A percentile compares a stretch with the other conserved stretches of the same genome.
phyloP scores from a whole-genome alignment of 345 rosid genomes.

The Camelina laxa region DNA sequence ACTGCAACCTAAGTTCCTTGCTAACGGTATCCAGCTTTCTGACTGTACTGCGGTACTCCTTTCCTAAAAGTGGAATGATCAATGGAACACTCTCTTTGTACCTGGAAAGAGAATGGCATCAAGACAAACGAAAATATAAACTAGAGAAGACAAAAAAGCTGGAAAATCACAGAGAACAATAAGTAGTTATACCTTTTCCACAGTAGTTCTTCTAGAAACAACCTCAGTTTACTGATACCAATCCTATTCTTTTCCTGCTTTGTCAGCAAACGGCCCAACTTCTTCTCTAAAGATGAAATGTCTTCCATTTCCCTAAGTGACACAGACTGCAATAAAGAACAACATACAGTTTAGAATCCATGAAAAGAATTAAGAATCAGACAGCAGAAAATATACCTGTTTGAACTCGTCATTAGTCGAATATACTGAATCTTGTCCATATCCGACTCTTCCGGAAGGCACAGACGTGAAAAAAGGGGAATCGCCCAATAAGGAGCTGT shows the following conservation, averaged over 20 bases:
- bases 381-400: conserved; percentile 58
- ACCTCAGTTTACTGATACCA: conserved; percentile 88
- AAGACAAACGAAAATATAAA: conserved; percentile 20
- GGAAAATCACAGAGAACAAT: conserved; percentile 23
- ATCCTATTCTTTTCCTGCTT: conserved; percentile 78
- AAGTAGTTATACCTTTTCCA: conserved; percentile 66
- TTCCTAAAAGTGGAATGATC: conserved; percentile 91
- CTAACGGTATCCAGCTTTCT: conserved; percentile 73
- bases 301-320: conserved; percentile 77
- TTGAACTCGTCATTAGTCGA: conserved; percentile 85
- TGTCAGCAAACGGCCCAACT: conserved; percentile 78
- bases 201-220: conserved; percentile 82
- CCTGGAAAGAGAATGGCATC: conserved; percentile 52
- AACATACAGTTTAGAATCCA: conserved; percentile 9
- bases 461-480: conserved; percentile 95
- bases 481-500: conserved; percentile 84
- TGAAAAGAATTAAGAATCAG: conserved; percentile 23
- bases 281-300: conserved; percentile 70
- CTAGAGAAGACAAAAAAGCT: conserved; percentile 1
- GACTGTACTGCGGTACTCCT: conserved; percentile 70
- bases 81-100: conserved; percentile 87
- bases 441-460: conserved; percentile 96
- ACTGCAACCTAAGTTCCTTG: conserved; percentile 79
- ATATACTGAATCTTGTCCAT: conserved; percentile 73
- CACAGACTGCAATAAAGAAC: conserved; percentile 57